Base-by-base conservation (phyloP, 169 alveolate species). In the Theileria orientalis region DNA sequence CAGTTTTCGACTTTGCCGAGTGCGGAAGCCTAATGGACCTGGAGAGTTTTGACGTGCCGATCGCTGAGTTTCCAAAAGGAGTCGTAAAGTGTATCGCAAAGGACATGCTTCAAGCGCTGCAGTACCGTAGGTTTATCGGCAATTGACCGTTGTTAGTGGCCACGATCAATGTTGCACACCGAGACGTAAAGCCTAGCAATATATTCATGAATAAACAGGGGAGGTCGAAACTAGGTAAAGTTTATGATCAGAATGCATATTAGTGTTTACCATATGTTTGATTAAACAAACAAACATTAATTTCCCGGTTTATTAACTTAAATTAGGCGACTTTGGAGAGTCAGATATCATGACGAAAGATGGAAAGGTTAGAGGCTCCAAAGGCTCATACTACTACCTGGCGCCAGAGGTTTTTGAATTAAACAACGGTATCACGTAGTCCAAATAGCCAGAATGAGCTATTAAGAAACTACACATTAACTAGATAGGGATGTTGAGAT, bases 111-210 rank as follows among this genome's bases (percentile, higher is more conserved):
- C 29, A n/a, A 16, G 76, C 84, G 46, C 76, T 75, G 16, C 21
- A 64, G 1, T 75, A 75, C 70, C 52, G 83, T 73, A 42, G 37
- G 57, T 73, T 19, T n/a, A 47, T 11, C 2, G 6, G n/a, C 19
- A 19, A 29, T 41, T 13, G 13, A 21, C 2, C 37, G 7, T 27
- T 30, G 13, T 2, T 30, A 73, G 83, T 75, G 9, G 14, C 76
- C n/a, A 16, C 8, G 35, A 75, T 76, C 3, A 27, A 59, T n/a
- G 92, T 86, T n/a, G 92, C 85, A 13, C 92, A 86, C 33, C 61
- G 92, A 27, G 92, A 86, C 32, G 27, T 86, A 40, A 86, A 86
- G 46, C 93, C 92, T 11, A 76, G 69, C 21, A 86, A 86, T 56
- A 72, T 86, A 49, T 85, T 86, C 54, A 86, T 85, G 82, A 64